Percentiles rank a stretch among this genome's conserved stretches.
phyloP scores from a whole-genome alignment of 2,329 filamentous ascomycete genomes.

The Fusarium sp. region DNA sequence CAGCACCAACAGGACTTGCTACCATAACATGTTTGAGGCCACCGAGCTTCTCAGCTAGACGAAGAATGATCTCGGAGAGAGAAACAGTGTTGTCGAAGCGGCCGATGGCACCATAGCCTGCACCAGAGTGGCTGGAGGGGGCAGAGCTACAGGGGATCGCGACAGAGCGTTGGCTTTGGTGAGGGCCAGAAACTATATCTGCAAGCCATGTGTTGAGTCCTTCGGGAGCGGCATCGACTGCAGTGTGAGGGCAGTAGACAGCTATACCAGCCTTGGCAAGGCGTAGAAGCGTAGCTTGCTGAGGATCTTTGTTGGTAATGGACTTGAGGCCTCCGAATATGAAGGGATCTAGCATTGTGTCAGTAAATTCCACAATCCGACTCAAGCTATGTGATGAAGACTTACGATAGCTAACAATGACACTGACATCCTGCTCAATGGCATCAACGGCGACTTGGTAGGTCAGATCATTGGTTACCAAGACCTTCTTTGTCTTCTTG shows the following conservation, averaged over 20 bases:
- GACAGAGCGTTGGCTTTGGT: conserved; percentile 52
- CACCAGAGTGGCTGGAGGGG: conserved; percentile 55
- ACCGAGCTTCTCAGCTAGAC: conserved; percentile 73
- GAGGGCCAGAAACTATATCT: conserved; percentile 75
- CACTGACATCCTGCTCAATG: conserved; percentile 76
- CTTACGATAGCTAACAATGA: conserved; percentile 89
- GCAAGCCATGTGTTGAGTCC: conserved; percentile 96
- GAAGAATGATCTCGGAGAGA: conserved; percentile 56
- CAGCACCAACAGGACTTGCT: conserved; percentile 60
- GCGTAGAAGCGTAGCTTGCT: conserved; percentile 85
- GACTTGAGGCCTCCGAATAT: conserved; percentile 95
- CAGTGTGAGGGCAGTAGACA: conserved; percentile 96
- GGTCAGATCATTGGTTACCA: conserved; percentile 87
- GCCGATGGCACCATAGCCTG: conserved; percentile 64
- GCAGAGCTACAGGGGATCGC: conserved; percentile 56
- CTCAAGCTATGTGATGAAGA: not conserved
- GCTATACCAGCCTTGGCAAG: conserved; percentile 88
- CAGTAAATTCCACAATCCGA: not conserved
- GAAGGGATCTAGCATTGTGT: conserved; percentile 76
- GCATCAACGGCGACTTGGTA: conserved; percentile 90
- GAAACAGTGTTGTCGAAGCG: conserved; percentile 51
- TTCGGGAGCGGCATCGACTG: conserved; percentile 84
- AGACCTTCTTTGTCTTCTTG: conserved; percentile 50
- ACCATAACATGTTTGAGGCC: conserved; percentile 66
- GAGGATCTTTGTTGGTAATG: conserved; percentile 82